Evolutionary conservation across 2,329 filamentous ascomycete genomes (phyloP), one percentile per base, ranked within the genome.

Genomic region (Exophiala oligosperma): DNA sequence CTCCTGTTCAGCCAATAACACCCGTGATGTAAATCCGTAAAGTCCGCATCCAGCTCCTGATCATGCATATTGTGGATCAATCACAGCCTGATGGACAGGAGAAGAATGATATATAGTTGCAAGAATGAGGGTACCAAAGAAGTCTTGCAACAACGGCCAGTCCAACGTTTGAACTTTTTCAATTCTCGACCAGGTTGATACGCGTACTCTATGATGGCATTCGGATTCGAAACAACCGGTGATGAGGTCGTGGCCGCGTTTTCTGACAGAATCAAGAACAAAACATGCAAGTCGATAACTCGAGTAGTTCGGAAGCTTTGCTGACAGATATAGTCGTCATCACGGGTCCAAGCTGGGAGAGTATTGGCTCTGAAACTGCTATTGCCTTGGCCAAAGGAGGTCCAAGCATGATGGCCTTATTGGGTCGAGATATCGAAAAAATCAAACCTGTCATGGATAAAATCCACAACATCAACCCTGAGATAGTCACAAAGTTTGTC

Each of bases 381-480:
- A 60, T 68, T 5, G 59, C 61, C 46, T 63, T 70, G n/a, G 64
- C 69, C 8, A 55, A 66, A 35, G 66, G 59, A 38, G 56, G 64
- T 9, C 66, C 69, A 38, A 59, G 53, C 12, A 61, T 70, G n/a
- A 64, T 69, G 32, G 24, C 32, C 24, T 65, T 67, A 43, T 58
- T 66, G 2, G 68, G 67, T 43, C 58, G 56, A 17, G 64, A 62
- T 1, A 54, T 64, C 28, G 37, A 43, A 21, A 65, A 66, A n/a
- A 40, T 65, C 2, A 64, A 70, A 49, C 59, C 62, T 1, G 54
- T 67, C 37, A 64, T 69, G 47, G 63, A 68, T 38, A 26, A 58
- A 12, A 54, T 63, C 48, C 53, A 55, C 7, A 24, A n/a, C 8
- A 51, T 52, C 35, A 46, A 52, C 51, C 24, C 44, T 14, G 28